Base-by-base conservation (phyloP, 2,329 filamentous ascomycete species). In the Cordyceps cicadae region DNA sequence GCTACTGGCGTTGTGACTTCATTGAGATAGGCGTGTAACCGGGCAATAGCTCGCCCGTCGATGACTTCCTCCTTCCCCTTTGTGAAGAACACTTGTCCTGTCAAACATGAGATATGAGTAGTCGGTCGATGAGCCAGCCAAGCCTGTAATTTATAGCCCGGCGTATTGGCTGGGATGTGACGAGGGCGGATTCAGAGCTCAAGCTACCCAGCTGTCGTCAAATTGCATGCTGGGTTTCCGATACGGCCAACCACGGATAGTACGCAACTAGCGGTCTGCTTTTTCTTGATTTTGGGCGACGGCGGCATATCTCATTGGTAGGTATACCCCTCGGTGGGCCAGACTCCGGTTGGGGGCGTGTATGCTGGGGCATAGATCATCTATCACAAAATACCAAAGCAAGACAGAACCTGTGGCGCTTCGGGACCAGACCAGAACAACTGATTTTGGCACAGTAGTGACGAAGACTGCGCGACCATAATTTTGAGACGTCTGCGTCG, bases 301-400 rank as follows among this genome's bases (percentile, higher is more conserved):
- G 7, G n/a, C 21, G 37, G n/a, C 37, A 19, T 21, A 14, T 24
- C 8, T 14, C 32, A 15, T n/a, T n/a, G 39, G 39, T 43, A n/a
- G 6, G 11, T 12, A 45, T 19, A n/a, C 45, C 5, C 14, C 21
- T 24, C 17, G 6, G 55, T 58, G 55, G 55, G 48, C 48, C 9
- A 15, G 15, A n/a, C n/a, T n/a, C n/a, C n/a, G n/a, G n/a, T 9
- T 11, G 32, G 54, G 54, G 43, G 54, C 43, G 55, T 51, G 55
- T 21, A 29, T 46, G 43, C 32, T 24, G 45, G 39, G 34, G 46
- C 53, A 37, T 53, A 63, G 49, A 64, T 71, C 68, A 71, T 67
- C 66, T 70, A 66, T 71, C 69, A 71, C 59, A 70, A 70, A 67
- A 64, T 54, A 69, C 67, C 63, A 65, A 58, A 46, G 50, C 55